Conservation (phyloP, 192 early-diverging fungal genomes). For the Geranomyces michiganensis region DNA sequence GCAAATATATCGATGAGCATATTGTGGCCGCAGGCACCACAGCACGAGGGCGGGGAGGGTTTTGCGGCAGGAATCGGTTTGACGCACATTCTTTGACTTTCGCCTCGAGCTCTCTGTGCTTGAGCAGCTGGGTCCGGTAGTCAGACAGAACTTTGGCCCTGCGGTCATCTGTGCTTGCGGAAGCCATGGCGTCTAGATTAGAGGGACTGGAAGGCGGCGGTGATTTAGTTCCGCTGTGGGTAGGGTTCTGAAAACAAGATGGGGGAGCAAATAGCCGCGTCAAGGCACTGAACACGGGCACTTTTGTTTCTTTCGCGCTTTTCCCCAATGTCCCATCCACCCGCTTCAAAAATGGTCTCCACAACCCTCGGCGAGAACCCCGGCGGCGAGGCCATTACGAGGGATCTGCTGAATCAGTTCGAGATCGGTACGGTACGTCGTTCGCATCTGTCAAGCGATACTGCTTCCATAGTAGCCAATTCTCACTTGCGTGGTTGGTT, state of each 20-base stretch:
- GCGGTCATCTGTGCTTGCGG: conserved; percentile 56
- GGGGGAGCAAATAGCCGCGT: too few species aligned
- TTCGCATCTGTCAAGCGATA: too few species aligned
- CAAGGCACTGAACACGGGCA: too few species aligned
- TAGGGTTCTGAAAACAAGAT: too few species aligned
- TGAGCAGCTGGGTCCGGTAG: conserved; percentile 87
- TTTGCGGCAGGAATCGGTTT: background rate
- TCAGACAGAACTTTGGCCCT: conserved; percentile 77
- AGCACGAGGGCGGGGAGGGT: background rate
- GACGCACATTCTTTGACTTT: conserved; percentile 89
- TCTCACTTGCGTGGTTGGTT: too few species aligned
- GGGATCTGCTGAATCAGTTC: conserved; percentile 15
- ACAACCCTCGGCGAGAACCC: conserved; percentile 33
- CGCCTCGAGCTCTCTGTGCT: conserved; percentile 93
- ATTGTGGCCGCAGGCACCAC: background rate
- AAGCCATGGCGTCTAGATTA: conserved; percentile 6
- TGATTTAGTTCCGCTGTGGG: too few species aligned
- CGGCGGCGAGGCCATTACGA: conserved; percentile 14
- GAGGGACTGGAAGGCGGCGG: too few species aligned
- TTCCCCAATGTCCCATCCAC: too few species aligned
- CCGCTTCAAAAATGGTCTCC: conserved; percentile 15
- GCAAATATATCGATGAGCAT: background rate
- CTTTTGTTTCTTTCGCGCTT: too few species aligned
- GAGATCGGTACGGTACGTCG: conserved; percentile 27
- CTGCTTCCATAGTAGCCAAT: background rate